Evolutionary conservation across 2,329 filamentous ascomycete species (phyloP).

Genomic region (Hortaea werneckii): DNA sequence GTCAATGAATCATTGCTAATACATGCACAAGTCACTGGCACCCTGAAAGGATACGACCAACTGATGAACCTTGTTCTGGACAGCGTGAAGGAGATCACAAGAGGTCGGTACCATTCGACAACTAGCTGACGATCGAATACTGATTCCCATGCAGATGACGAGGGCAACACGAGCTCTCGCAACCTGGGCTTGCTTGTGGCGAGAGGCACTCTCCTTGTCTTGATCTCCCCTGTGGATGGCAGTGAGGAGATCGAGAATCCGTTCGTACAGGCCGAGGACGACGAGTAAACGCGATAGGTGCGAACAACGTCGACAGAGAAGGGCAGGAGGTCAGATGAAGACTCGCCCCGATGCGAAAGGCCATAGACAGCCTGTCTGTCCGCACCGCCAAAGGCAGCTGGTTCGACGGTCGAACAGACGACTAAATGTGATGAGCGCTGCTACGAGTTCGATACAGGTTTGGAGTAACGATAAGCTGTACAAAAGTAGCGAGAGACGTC

Average conservation of each 20-base stretch:
- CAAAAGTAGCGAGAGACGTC: too few species aligned
- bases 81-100: constrained; percentile 80
- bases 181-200: constrained; percentile 80
- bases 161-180: constrained; percentile 76
- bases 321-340: too few species aligned
- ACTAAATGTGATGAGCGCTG: too few species aligned
- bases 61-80: constrained; percentile 97
- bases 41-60: constrained; percentile 89
- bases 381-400: too few species aligned
- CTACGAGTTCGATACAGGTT: too few species aligned
- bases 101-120: constrained; percentile 49
- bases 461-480: too few species aligned
- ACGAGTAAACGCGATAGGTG: constrained; percentile 4
- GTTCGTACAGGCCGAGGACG: constrained; percentile 59
- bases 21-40: constrained; percentile 66
- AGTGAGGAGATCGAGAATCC: constrained; percentile 95
- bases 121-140: background rate
- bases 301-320: too few species aligned
- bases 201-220: constrained; percentile 80
- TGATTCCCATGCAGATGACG: constrained; percentile 56
- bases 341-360: too few species aligned
- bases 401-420: too few species aligned
- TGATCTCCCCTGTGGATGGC: constrained; percentile 86
- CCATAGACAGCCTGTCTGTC: too few species aligned
- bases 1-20: background rate